A percentile compares a stretch with the other conserved stretches of the same genome.
These are phyloP conservation scores for Babesia ovis DNA, from an alignment of 169 alveolate species.

Conservation along the genomic window DNA sequence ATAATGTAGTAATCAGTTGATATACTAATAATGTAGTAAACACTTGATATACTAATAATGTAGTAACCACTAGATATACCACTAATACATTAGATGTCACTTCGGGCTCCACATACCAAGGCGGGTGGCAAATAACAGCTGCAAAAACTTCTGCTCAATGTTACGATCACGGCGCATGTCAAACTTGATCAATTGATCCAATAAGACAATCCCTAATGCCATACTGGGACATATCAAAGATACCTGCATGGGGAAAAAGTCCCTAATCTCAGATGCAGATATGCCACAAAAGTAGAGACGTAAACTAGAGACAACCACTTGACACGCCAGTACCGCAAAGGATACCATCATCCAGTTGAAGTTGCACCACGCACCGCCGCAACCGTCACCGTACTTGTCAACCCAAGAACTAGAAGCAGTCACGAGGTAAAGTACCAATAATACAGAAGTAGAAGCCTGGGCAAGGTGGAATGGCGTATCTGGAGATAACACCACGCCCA, in stretches of 20 bases:
- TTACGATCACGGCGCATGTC: slow-evolving; percentile 37
- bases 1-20: too few relatives aligned
- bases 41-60: too few relatives aligned
- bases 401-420: slow-evolving; percentile 59
- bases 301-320: slow-evolving; percentile 2
- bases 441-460: slow-evolving; percentile 38
- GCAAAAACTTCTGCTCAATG: slow-evolving; percentile 64
- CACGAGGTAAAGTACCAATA: slow-evolving; percentile 33
- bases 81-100: neutral
- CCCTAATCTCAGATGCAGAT: neutral
- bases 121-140: slow-evolving; percentile 64
- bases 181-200: slow-evolving; percentile 50
- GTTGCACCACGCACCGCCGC: slow-evolving; percentile 10
- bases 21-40: too few relatives aligned
- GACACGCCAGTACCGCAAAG: slow-evolving; percentile 6
- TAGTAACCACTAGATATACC: neutral
- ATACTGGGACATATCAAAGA: slow-evolving; percentile 3
- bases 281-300: slow-evolving; percentile 12
- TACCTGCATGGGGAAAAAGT: slow-evolving; percentile 1
- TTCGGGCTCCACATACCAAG: slow-evolving; percentile 72
- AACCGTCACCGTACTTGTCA: slow-evolving; percentile 39
- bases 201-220: slow-evolving; percentile 33
- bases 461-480: slow-evolving; percentile 4
- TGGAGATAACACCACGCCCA: neutral
- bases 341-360: slow-evolving; percentile 39